Base-by-base conservation (phyloP, 192 early-diverging fungal genomes). In the Backusella macrospora region DNA sequence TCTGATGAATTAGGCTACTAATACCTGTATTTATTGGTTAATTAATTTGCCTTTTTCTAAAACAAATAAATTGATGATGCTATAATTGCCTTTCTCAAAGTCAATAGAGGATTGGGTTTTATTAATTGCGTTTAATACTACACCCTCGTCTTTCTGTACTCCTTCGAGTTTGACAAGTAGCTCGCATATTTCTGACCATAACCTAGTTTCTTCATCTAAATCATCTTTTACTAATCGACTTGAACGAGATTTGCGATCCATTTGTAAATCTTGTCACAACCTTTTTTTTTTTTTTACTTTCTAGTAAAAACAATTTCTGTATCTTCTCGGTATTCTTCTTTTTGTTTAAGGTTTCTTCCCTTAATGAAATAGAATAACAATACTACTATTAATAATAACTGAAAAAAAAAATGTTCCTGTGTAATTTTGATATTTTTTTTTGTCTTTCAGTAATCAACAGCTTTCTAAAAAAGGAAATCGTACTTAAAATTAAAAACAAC, bases 231-330 rank as follows among this genome's bases (percentile, higher is more conserved):
- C 71, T 44, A 71, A 37, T 43, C 77, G 62, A 39, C 70, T 68
- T 37, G 73, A 52, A 45, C 73, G 69, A 38, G 73, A 79, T 72
- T 79, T 79, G 18, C 73, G 67, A 62, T 79, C 73, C 73, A 79
- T 74, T 26, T 14, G 0, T 5, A 55, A 55, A 34, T 34, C 29
- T 34, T 34, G 29, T 2, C 29, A 34, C 29, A 34, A 34, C 29
- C 29, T 9, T 9, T 18, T 0, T 18, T 43, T 23, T 52, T n/a
- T 52, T 52, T 18, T 52, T 18, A 18, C 49, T 9, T 18, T 6
- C 49, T 18, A 1, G 18, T 18, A 52, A 52, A 52, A 16, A 52
- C 9, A n/a, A 9, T 6, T 2, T 52, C n/a, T 4, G n/a, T 52
- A 21, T n/a, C 0, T 10, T 23, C 49, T 18, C 18, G 6, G 8